These are phyloP conservation scores for Penicillium concentricum DNA, from an alignment of 2,329 filamentous ascomycete genomes.

Conservation along the genomic window DNA sequence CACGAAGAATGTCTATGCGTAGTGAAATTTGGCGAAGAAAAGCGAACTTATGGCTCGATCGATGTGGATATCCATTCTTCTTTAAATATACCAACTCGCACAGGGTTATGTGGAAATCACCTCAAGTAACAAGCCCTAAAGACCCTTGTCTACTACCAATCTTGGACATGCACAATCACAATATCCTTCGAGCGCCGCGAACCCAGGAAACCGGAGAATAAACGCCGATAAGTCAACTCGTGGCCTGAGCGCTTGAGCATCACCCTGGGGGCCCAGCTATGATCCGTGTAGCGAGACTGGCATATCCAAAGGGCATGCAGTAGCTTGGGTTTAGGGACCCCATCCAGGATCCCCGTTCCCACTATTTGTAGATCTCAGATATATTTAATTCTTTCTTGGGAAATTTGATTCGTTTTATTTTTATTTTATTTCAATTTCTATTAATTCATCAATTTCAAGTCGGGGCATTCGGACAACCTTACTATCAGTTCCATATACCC, in stretches of 20 bases:
- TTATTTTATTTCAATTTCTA: not conserved
- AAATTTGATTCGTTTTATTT: not conserved
- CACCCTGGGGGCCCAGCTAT: slow-evolving; percentile 12
- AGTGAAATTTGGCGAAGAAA: not conserved
- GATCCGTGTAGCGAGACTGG: slow-evolving; percentile 12
- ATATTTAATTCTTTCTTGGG: not conserved
- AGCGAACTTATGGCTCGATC: not conserved
- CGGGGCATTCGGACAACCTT: not conserved
- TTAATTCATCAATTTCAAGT: not conserved
- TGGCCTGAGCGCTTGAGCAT: not conserved
- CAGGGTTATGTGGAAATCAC: not conserved
- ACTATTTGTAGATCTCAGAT: slow-evolving; percentile 17
- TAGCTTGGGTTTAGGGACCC: slow-evolving; percentile 10
- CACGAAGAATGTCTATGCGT: too few relatives aligned
- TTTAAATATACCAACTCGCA: not conserved
- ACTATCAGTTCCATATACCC: not conserved
- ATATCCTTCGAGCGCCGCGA: not conserved
- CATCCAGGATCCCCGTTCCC: slow-evolving; percentile 17
- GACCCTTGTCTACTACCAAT: not conserved
- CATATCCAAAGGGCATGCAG: slow-evolving; percentile 11
- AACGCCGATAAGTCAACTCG: not conserved
- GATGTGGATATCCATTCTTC: not conserved
- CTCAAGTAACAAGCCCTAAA: not conserved
- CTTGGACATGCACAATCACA: not conserved
- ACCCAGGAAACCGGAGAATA: not conserved